phyloP scores from a whole-genome alignment of 2,329 filamentous ascomycete genomes.

The Esteya vermicola region DNA sequence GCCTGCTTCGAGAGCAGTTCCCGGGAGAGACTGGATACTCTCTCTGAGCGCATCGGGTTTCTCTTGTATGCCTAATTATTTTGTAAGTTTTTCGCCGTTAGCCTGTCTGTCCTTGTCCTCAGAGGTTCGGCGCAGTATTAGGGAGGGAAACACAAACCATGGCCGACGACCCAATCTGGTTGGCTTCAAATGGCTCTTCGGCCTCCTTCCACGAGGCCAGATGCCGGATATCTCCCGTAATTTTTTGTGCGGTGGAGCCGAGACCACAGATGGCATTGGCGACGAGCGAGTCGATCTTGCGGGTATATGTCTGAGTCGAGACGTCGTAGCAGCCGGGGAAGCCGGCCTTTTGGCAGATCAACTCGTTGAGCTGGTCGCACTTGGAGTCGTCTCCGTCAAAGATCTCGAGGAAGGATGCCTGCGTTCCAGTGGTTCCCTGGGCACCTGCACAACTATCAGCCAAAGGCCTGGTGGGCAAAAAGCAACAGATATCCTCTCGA shows the following conservation, averaged over 20 bases:
- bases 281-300: constrained; percentile 73
- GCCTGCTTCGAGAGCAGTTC: constrained; percentile 16
- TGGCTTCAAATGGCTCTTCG: constrained; percentile 68
- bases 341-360: constrained; percentile 40
- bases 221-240: not conserved
- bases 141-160: constrained; percentile 16
- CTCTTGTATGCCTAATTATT: constrained; percentile 25
- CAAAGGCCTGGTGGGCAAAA: not conserved
- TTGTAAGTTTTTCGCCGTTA: too few relatives aligned
- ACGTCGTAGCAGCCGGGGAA: constrained; percentile 42
- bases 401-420: constrained; percentile 25
- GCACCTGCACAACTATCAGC: not conserved
- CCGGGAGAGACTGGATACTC: constrained; percentile 27
- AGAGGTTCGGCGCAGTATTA: not conserved
- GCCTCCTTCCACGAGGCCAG: constrained; percentile 22
- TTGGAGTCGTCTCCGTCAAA: constrained; percentile 34
- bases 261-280: constrained; percentile 62
- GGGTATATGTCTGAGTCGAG: constrained; percentile 44
- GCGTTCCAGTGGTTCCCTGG: constrained; percentile 1
- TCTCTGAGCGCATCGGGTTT: constrained; percentile 32
- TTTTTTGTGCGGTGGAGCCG: constrained; percentile 49
- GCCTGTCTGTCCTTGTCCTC: too few relatives aligned
- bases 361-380: constrained; percentile 38
- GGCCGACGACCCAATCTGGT: constrained; percentile 57
- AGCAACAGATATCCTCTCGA: not conserved